These are phyloP conservation scores for Akanthomyces uredinophilus DNA, from an alignment of 2,329 filamentous ascomycete genomes.

Conservation along the genomic window DNA sequence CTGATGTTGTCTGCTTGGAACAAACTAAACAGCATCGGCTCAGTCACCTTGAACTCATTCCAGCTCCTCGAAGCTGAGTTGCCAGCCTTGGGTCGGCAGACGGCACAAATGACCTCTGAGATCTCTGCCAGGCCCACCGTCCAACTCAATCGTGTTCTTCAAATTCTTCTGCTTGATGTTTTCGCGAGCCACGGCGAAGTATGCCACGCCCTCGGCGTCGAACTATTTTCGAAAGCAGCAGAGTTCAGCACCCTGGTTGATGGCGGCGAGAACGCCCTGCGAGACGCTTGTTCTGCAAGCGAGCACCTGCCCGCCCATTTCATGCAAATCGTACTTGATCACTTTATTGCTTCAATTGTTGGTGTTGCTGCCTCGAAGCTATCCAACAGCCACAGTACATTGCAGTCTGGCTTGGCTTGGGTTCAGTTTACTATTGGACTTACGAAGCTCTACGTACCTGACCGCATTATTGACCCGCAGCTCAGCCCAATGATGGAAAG, in stretches of 20 bases:
- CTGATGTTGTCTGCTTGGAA: conserved; percentile 45
- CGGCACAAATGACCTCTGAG: conserved; percentile 45
- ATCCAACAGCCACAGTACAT: conserved; percentile 20
- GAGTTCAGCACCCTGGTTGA: background rate
- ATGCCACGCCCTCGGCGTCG: conserved; percentile 25
- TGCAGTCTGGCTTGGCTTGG: conserved; percentile 56
- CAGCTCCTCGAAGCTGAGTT: conserved; percentile 61
- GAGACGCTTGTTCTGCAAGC: background rate
- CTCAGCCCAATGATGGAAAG: conserved; percentile 61
- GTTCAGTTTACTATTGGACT: conserved; percentile 69
- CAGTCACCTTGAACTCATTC: conserved; percentile 55
- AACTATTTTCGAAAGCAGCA: conserved; percentile 23
- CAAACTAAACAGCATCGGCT: conserved; percentile 46
- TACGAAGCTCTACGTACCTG: conserved; percentile 77
- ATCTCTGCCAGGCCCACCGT: conserved; percentile 45
- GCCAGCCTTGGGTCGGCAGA: conserved; percentile 52
- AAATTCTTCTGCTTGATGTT: conserved; percentile 39
- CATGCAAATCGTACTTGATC: conserved; percentile 27
- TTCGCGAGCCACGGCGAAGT: conserved; percentile 34
- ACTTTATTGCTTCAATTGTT: conserved; percentile 43
- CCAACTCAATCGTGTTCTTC: conserved; percentile 45
- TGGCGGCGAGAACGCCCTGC: conserved; percentile 17
- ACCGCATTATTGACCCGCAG: conserved; percentile 79
- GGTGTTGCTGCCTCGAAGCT: conserved; percentile 33
- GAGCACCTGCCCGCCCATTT: conserved; percentile 6